Percentiles rank a stretch among this genome's conserved stretches.
These are phyloP conservation scores for Alternaria arbusti DNA, from an alignment of 2,329 filamentous ascomycete species.

Conservation along the genomic window DNA sequence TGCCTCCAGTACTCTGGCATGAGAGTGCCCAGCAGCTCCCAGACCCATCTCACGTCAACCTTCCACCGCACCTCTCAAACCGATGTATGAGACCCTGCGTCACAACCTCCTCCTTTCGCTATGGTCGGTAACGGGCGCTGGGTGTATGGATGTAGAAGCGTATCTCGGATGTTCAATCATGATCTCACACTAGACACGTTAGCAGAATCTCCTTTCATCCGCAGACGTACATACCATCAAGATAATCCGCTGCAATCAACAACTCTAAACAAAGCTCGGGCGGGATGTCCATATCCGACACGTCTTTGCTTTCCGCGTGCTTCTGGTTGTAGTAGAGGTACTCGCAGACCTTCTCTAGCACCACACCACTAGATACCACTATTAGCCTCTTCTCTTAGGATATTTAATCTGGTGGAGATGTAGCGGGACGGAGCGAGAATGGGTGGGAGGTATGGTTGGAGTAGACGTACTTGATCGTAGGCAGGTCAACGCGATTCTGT, in stretches of 20 bases:
- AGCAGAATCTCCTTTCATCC: background rate
- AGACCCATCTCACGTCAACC: background rate
- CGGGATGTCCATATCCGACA: constrained; percentile 81
- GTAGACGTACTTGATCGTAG: constrained; percentile 72
- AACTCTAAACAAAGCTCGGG: constrained; percentile 80
- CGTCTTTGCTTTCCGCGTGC: constrained; percentile 71
- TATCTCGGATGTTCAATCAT: background rate
- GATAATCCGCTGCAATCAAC: constrained; percentile 77
- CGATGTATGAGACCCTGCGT: fast-evolving
- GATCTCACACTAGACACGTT: background rate
- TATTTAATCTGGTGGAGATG: background rate
- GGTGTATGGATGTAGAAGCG: background rate
- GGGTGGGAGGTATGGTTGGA: background rate
- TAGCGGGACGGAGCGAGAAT: background rate
- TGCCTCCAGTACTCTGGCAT: background rate
- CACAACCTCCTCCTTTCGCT: fast-evolving
- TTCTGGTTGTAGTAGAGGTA: constrained; percentile 86
- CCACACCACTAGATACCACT: constrained; percentile 62
- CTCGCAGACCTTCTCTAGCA: constrained; percentile 81
- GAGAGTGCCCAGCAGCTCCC: background rate
- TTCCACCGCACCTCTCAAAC: background rate
- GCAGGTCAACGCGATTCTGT: constrained; percentile 69
- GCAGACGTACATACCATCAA: constrained; percentile 54
- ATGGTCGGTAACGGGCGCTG: background rate
- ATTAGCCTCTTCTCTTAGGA: constrained; percentile 4